Conservation (phyloP, 768 basidiomycete genomes). For the Gloeophyllum trabeum region DNA sequence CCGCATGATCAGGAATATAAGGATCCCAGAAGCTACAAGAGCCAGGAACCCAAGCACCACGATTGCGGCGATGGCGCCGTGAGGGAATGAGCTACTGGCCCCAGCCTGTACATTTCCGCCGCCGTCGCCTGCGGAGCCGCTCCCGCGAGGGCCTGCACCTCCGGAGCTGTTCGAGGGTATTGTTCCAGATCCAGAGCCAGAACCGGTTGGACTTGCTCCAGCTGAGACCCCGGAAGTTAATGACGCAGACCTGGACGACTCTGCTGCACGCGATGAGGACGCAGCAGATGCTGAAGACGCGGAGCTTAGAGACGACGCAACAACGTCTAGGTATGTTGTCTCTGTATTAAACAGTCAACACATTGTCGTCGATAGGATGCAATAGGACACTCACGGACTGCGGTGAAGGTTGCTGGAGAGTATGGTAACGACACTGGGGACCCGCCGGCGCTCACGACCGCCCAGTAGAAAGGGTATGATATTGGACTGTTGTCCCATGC, state of each 20-base stretch:
- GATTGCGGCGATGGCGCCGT: constrained; percentile 89
- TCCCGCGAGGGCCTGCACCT: constrained; percentile 4
- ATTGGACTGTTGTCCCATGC: constrained; percentile 35
- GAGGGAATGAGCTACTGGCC: constrained; percentile 44
- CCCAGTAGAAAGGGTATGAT: constrained; percentile 67
- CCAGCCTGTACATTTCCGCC: constrained; percentile 39
- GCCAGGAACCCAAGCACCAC: constrained; percentile 80
- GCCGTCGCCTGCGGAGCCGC: constrained; percentile 13
- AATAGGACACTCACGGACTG: constrained; percentile 55
- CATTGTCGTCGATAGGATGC: constrained; percentile 3
- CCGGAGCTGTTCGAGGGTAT: constrained; percentile 10
- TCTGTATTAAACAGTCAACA: constrained; percentile 28
- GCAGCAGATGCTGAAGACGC: constrained; percentile 25
- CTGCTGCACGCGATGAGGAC: constrained; percentile 23
- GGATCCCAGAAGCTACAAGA: constrained; percentile 54
- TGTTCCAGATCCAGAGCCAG: constrained; percentile 9
- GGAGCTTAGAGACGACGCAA: constrained; percentile 43
- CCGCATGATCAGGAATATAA: constrained; percentile 65
- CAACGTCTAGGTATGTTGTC: constrained; percentile 65
- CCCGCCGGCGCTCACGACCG: constrained; percentile 48
- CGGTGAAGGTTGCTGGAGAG: constrained; percentile 67
- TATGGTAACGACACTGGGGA: constrained; percentile 47
- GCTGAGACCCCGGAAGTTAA: constrained; percentile 15
- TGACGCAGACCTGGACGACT: constrained; percentile 12
- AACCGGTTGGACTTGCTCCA: constrained; percentile 1